A percentile compares a stretch with the other conserved stretches of the same genome.
These are phyloP conservation scores for Apiospora marii DNA, from an alignment of 2,329 filamentous ascomycete genomes.

Conservation along the genomic window DNA sequence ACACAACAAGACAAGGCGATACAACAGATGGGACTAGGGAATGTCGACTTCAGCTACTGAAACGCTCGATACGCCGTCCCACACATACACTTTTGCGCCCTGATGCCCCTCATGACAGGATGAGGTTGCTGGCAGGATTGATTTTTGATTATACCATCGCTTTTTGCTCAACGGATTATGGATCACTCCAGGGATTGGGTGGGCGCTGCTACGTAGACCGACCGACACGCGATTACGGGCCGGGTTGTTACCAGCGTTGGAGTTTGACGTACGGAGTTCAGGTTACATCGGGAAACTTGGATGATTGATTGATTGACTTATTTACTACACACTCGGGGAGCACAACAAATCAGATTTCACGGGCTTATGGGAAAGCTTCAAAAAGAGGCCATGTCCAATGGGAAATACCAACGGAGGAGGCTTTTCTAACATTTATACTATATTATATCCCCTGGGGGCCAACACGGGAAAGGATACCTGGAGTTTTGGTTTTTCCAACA, in stretches of 20 bases:
- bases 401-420: conserved; percentile 10
- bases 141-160: conserved; percentile 20
- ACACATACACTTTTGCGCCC: conserved; percentile 5
- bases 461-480: conserved; percentile 12
- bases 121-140: not conserved
- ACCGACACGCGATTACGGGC: conserved; percentile 12
- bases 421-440: conserved; percentile 12
- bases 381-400: conserved; percentile 6
- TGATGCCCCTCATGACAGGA: not conserved
- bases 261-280: conserved; percentile 27
- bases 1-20: conserved; percentile 61
- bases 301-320: conserved; percentile 3
- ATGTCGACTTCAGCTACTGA: conserved; percentile 71
- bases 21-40: conserved; percentile 58
- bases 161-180: conserved; percentile 16
- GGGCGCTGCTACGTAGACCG: conserved; percentile 8
- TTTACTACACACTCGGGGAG: not conserved
- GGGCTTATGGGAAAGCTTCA: not conserved
- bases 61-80: not conserved
- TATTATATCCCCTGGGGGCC: conserved; percentile 15
- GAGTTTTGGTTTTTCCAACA: conserved; percentile 19
- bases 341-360: not conserved
- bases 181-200: conserved; percentile 11
- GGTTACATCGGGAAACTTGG: conserved; percentile 11
- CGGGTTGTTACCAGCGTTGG: conserved; percentile 26